phyloP scores from a whole-genome alignment of 148 eudicot genomes.

The Rhododendron griersonianum region DNA sequence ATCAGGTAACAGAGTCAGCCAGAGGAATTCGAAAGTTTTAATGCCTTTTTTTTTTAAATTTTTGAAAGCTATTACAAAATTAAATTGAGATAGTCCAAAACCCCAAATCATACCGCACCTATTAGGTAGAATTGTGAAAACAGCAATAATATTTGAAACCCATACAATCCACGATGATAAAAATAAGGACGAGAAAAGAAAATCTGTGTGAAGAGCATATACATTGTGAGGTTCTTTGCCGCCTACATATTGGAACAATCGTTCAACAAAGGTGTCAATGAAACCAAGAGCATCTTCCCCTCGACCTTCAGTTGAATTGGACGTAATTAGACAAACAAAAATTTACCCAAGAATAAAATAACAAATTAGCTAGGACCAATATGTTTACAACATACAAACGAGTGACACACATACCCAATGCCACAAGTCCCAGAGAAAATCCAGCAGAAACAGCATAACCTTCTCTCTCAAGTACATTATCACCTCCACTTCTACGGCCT shows the following conservation, averaged over 20 bases:
- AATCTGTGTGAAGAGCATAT: conserved; percentile 17
- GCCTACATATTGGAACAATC: conserved; percentile 74
- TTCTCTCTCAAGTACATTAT: conserved; percentile 96
- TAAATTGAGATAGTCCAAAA: not conserved
- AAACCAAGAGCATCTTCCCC: conserved; percentile 78
- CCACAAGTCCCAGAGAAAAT: conserved; percentile 88
- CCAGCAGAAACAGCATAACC: conserved; percentile 99
- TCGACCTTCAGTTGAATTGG: conserved; percentile 50
- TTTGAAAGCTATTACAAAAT: not conserved
- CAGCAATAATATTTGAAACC: not conserved
- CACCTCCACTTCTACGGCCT: conserved; percentile 98
- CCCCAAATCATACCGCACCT: not conserved
- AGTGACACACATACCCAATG: conserved; percentile 61
- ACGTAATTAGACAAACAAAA: conserved; percentile 6
- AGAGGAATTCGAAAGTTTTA: not conserved
- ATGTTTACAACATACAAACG: not conserved
- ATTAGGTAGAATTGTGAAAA: not conserved
- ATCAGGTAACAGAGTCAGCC: conserved; percentile 2
- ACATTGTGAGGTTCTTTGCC: conserved; percentile 64
- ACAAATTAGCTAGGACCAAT: conserved; percentile 8
- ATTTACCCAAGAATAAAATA: not conserved
- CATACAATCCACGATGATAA: not conserved
- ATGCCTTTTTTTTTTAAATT: not conserved
- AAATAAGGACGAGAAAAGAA: not conserved
- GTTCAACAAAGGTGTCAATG: conserved; percentile 71